phyloP scores from a whole-genome alignment of 768 basidiomycete genomes.

The Nidula microcarpa region DNA sequence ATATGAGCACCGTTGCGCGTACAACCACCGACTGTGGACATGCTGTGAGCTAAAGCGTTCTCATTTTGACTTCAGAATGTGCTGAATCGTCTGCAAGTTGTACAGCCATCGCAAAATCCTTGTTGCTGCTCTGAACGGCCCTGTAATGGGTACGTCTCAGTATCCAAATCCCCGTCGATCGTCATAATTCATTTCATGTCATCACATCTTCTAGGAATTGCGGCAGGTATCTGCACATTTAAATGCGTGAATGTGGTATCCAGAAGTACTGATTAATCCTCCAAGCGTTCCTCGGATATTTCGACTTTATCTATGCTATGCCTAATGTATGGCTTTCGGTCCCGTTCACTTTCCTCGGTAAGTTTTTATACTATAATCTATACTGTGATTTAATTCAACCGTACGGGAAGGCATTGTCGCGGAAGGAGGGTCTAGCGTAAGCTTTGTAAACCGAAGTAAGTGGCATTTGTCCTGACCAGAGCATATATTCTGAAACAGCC shows the following conservation, averaged over 20 bases:
- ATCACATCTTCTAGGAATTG: constrained; percentile 43
- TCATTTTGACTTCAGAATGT: background rate
- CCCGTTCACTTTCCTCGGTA: constrained; percentile 67
- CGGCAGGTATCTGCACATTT: constrained; percentile 42
- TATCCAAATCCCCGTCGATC: too few species aligned
- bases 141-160: constrained; percentile 57
- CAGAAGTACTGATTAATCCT: background rate
- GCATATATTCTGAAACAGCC: background rate
- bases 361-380: constrained; percentile 1
- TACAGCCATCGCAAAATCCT: constrained; percentile 67
- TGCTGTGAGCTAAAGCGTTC: constrained; percentile 41
- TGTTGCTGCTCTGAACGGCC: constrained; percentile 70
- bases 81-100: constrained; percentile 34
- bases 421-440: constrained; percentile 69
- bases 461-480: background rate
- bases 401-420: constrained; percentile 49
- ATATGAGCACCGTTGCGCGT: constrained; percentile 41
- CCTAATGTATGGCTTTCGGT: constrained; percentile 59
- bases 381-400: background rate
- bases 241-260: too few species aligned
- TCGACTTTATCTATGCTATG: constrained; percentile 71
- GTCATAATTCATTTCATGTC: background rate
- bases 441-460: constrained; percentile 64
- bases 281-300: constrained; percentile 59
- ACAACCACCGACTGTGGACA: constrained; percentile 59